Evolutionary conservation across 2,329 filamentous ascomycete genomes (phyloP).

Genomic region (Talaromyces sp.): DNA sequence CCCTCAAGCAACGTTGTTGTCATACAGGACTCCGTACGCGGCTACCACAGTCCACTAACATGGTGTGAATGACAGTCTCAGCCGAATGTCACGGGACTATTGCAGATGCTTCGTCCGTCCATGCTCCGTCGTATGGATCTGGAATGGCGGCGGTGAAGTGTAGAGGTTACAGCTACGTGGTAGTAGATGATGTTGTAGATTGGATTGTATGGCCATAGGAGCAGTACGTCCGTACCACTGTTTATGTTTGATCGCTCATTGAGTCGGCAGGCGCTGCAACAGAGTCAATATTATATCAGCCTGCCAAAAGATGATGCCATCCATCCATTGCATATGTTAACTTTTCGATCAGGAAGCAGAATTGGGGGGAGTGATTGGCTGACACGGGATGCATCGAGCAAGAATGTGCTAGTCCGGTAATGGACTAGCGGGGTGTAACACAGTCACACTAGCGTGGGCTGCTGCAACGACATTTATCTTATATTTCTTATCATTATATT

Average conservation of each 20-base stretch:
- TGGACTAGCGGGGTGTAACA: conserved; percentile 2
- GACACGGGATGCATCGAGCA: neutral
- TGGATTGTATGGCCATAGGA: neutral
- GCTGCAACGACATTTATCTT: neutral
- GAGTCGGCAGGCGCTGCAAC: no score
- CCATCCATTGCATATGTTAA: neutral
- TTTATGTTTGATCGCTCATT: no score
- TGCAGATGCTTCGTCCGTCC: neutral
- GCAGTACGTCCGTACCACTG: neutral
- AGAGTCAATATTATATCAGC: no score
- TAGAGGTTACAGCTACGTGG: neutral
- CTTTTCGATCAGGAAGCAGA: neutral
- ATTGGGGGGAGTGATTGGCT: neutral
- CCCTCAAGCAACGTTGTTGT: conserved; percentile 1
- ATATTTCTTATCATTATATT: no score
- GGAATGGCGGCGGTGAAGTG: neutral
- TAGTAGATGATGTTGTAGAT: neutral
- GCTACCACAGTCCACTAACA: neutral
- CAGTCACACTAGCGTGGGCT: neutral
- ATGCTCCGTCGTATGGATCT: neutral
- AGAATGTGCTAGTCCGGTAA: neutral
- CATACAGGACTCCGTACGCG: neutral
- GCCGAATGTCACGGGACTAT: conserved; percentile 1
- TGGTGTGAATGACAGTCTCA: conserved; percentile 1
- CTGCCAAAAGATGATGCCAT: neutral